Evolutionary conservation across 2,329 filamentous ascomycete genomes (phyloP), one percentile per base, ranked within the genome.

Genomic region (Fusarium succisae): DNA sequence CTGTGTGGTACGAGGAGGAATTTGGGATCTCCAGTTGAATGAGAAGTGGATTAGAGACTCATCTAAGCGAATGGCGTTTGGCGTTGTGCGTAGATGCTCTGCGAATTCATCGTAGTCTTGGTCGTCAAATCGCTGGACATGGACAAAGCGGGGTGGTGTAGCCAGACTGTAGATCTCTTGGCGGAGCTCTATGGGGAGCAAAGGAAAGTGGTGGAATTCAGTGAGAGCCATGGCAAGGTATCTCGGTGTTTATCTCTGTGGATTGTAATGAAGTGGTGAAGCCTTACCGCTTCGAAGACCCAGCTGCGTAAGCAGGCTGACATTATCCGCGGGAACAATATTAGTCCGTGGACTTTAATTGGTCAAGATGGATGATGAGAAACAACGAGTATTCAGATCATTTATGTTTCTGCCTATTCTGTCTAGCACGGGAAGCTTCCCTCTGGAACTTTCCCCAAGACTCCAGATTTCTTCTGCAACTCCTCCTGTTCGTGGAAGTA

Each of bases 401-500:
- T 35, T 24, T 14, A 14, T 35, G 17, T 20, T 24, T 24, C 48
- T 51, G n/a, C 48, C 17, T 51, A 8, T 14, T 35, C 30, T 24
- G 2, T 24, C 53, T 68, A 73, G 4, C 50, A 72, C 12, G 73
- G 74, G 14, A 63, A 76, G 5, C 44, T 47, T 3, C 45, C 70
- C 28, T 76, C 73, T 3, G 56, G 15, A 20, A 32, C 8, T 28
- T 67, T 74, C 12, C 72, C 67, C 2, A 76, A 24, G 0, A 74
- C 3, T 1, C 73, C 70, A 0, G 56, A 48, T 32, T 68, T n/a
- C 20, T 61, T 74, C 22, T 75, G 64, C 11, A 55, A 17, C 22
- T 58, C 47, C 6, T 76, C 45, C 12, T 76, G 70, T 3, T 74
- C 68, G 0, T 67, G 67, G 3, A 76, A 22, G 22, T 74, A 76